A percentile compares a stretch with the other conserved stretches of the same genome.
Conservation (phyloP, 2,329 filamentous ascomycete genomes). For the Penicillium sp. region DNA sequence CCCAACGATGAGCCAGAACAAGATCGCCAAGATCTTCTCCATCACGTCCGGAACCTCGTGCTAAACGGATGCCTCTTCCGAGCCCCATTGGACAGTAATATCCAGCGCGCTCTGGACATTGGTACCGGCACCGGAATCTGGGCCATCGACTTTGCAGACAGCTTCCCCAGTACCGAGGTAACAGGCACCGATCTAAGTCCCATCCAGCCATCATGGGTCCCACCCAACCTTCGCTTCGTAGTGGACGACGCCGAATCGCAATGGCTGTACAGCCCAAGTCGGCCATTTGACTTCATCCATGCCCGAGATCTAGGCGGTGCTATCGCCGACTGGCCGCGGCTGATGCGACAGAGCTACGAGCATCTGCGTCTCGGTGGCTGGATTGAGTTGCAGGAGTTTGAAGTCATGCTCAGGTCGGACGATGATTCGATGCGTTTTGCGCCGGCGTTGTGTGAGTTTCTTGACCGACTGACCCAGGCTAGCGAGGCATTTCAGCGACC, state of each 20-base stretch:
- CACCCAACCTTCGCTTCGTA: slow-evolving; percentile 34
- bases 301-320: slow-evolving; percentile 33
- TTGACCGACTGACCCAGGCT: slow-evolving; percentile 27
- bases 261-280: slow-evolving; percentile 28
- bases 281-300: slow-evolving; percentile 35
- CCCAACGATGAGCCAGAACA: slow-evolving; percentile 38
- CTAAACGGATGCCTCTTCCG: slow-evolving; percentile 36
- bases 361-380: slow-evolving; percentile 51
- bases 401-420: slow-evolving; percentile 30
- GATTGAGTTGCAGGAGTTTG: slow-evolving; percentile 47
- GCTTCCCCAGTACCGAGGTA: slow-evolving; percentile 39
- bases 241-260: slow-evolving; percentile 35
- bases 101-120: slow-evolving; percentile 37
- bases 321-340: slow-evolving; percentile 29
- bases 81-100: slow-evolving; percentile 34
- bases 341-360: slow-evolving; percentile 23
- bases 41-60: slow-evolving; percentile 37
- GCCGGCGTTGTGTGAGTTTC: slow-evolving; percentile 26
- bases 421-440: slow-evolving; percentile 29
- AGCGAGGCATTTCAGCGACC: slow-evolving; percentile 33
- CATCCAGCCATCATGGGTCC: slow-evolving; percentile 38
- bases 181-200: slow-evolving; percentile 50
- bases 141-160: slow-evolving; percentile 38
- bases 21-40: slow-evolving; percentile 37
- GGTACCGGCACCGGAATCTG: slow-evolving; percentile 39